Evolutionary conservation across 2,329 filamentous ascomycete genomes (phyloP).

Genomic region (Parascedosporium putredinis): DNA sequence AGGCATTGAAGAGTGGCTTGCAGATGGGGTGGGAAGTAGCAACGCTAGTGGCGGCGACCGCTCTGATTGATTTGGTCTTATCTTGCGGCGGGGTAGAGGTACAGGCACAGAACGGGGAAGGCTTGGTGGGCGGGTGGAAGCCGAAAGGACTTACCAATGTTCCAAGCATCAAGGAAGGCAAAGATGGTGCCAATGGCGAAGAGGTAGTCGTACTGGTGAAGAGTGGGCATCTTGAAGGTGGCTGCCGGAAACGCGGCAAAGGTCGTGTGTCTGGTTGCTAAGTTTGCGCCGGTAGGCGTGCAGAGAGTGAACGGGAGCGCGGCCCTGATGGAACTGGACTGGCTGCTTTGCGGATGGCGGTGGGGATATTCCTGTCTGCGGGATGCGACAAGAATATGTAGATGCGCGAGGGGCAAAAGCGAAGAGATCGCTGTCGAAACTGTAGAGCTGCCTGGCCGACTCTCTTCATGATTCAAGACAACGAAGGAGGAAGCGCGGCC

Average conservation of each 20-base stretch:
- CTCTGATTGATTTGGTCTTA: too few species aligned
- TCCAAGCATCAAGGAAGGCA: constrained; percentile 57
- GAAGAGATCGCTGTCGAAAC: neutral
- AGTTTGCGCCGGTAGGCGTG: neutral
- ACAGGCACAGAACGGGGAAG: too few species aligned
- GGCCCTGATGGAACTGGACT: neutral
- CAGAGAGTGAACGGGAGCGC: too few species aligned
- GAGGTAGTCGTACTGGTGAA: constrained; percentile 51
- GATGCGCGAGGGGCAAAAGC: neutral
- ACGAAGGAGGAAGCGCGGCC: neutral
- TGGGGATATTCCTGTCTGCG: constrained; percentile 1
- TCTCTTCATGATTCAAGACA: constrained; percentile 2
- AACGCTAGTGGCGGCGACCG: neutral
- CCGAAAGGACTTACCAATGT: constrained; percentile 39
- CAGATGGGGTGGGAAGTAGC: too few species aligned
- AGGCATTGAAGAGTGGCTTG: neutral
- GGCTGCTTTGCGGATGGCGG: neutral
- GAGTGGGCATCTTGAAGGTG: constrained; percentile 19
- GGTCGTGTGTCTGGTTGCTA: neutral
- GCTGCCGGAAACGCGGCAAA: neutral
- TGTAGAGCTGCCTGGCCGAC: neutral
- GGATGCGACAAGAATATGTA: constrained; percentile 1
- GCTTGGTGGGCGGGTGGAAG: too few species aligned
- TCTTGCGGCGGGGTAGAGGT: too few species aligned
- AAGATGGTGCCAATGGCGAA: constrained; percentile 56